A percentile compares a stretch with the other conserved stretches of the same genome.
Conservation (phyloP, 1,284 basidiomycete species). For the Ceratobasidium papillatum region DNA sequence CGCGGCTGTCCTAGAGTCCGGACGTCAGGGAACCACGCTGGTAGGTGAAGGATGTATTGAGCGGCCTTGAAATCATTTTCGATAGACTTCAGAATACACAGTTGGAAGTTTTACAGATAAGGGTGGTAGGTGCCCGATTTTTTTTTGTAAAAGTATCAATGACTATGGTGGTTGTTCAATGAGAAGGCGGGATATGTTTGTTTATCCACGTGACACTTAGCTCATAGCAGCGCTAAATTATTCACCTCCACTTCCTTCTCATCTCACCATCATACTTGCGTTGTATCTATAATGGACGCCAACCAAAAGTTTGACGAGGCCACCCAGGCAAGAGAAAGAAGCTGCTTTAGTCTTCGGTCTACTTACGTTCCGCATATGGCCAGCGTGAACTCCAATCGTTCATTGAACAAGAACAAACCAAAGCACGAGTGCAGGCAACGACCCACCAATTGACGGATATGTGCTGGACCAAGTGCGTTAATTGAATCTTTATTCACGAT, state of each 20-base stretch:
- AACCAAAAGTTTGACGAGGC: slow-evolving; percentile 74
- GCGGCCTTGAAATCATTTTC: too few relatives aligned
- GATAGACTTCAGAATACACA: too few relatives aligned
- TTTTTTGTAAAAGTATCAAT: too few relatives aligned
- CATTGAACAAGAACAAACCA: slow-evolving; percentile 87
- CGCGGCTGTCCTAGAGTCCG: too few relatives aligned
- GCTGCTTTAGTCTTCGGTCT: not conserved
- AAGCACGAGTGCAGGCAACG: slow-evolving; percentile 76
- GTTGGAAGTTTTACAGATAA: too few relatives aligned
- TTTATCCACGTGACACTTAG: not conserved
- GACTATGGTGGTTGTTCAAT: too few relatives aligned
- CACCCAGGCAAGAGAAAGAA: slow-evolving; percentile 64
- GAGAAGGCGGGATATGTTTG: not conserved
- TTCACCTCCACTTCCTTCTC: not conserved
- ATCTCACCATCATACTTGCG: not conserved
- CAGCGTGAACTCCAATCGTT: slow-evolving; percentile 88
- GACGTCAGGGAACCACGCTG: not conserved
- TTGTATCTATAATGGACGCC: slow-evolving; percentile 37
- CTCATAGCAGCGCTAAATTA: not conserved
- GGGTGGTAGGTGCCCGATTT: too few relatives aligned
- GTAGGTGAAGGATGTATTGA: too few relatives aligned
- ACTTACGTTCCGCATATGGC: slow-evolving; percentile 5
- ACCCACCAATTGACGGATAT: slow-evolving; percentile 77
- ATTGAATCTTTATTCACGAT: not conserved
- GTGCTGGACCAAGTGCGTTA: slow-evolving; percentile 88